A percentile compares a stretch with the other conserved stretches of the same genome.
phyloP scores from a whole-genome alignment of 441 rosid species.

The Bruguiera hainesii region DNA sequence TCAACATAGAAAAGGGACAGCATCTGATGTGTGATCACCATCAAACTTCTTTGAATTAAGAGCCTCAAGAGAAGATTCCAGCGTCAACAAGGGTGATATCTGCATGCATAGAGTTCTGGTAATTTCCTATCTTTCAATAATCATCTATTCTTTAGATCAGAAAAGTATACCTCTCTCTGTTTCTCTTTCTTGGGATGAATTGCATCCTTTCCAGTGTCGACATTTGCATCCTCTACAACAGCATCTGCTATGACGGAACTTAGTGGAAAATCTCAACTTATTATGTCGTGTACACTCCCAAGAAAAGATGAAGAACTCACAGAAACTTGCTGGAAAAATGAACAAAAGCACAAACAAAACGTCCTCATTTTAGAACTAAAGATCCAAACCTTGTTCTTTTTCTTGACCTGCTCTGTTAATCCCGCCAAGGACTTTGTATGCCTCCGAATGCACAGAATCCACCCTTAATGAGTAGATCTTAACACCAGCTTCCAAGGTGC shows the following conservation, averaged over 20 bases:
- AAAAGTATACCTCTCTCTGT: slow-evolving; percentile 59
- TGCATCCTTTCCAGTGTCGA: slow-evolving; percentile 37
- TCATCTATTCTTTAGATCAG: slow-evolving; percentile 6
- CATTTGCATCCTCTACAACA: slow-evolving; percentile 35
- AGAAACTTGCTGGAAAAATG: background rate
- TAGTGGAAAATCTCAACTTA: background rate
- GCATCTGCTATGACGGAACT: slow-evolving; percentile 39
- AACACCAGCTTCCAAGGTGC: slow-evolving; percentile 96
- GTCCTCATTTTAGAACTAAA: background rate
- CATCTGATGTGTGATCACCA: slow-evolving; percentile 43
- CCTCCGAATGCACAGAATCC: slow-evolving; percentile 89
- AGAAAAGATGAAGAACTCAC: background rate
- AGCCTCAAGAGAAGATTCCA: slow-evolving; percentile 77
- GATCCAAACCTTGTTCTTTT: slow-evolving; percentile 52
- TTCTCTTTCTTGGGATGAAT: slow-evolving; percentile 53
- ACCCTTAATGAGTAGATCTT: slow-evolving; percentile 85
- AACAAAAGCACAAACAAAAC: too few species aligned
- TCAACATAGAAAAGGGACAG: slow-evolving; percentile 15
- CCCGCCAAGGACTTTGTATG: slow-evolving; percentile 92
- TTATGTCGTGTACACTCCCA: background rate
- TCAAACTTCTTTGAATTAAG: slow-evolving; percentile 89
- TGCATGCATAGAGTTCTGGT: slow-evolving; percentile 39
- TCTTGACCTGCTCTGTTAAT: slow-evolving; percentile 77
- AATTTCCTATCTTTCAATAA: slow-evolving; percentile 6
- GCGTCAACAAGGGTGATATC: slow-evolving; percentile 76